A percentile compares a stretch with the other conserved stretches of the same genome.
These are phyloP conservation scores for Leccinum obscurum DNA, from an alignment of 768 basidiomycete genomes.

Conservation along the genomic window DNA sequence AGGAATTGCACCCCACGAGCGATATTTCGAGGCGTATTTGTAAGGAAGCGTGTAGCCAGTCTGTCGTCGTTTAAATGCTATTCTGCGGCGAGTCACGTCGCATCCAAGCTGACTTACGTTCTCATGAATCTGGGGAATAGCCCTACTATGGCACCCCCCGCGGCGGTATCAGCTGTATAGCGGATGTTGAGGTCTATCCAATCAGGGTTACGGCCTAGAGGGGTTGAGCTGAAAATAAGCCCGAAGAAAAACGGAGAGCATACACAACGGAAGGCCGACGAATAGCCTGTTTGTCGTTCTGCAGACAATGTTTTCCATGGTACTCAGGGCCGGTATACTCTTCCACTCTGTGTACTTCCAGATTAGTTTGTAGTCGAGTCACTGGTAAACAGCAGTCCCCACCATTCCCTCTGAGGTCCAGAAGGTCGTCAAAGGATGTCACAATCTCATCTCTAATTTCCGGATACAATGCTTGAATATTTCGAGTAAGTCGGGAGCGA, in stretches of 20 bases:
- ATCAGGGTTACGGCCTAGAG: not conserved
- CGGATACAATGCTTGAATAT: constrained; percentile 39
- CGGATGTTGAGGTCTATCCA: constrained; percentile 28
- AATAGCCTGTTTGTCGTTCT: not conserved
- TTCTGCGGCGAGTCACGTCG: not conserved
- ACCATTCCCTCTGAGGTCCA: constrained; percentile 27
- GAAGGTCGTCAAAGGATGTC: constrained; percentile 38
- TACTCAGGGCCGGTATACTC: not conserved
- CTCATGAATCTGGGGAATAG: constrained; percentile 26
- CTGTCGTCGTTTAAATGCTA: not conserved
- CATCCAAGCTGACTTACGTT: not conserved
- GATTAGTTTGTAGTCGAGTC: not conserved
- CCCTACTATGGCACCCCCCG: constrained; percentile 1
- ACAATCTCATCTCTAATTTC: constrained; percentile 47
- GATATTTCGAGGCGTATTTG: not conserved
- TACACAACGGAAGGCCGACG: constrained; percentile 39
- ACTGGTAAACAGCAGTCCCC: not conserved
- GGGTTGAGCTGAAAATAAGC: not conserved
- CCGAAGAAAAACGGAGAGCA: not conserved
- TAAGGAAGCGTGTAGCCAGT: not conserved
- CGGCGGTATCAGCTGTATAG: constrained; percentile 31
- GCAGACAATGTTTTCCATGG: not conserved
- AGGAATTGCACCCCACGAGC: not conserved
- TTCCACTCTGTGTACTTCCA: not conserved
- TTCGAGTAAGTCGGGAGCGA: constrained; percentile 35